Conservation (phyloP, 2,329 filamentous ascomycete genomes). For the Claviceps sp. region DNA sequence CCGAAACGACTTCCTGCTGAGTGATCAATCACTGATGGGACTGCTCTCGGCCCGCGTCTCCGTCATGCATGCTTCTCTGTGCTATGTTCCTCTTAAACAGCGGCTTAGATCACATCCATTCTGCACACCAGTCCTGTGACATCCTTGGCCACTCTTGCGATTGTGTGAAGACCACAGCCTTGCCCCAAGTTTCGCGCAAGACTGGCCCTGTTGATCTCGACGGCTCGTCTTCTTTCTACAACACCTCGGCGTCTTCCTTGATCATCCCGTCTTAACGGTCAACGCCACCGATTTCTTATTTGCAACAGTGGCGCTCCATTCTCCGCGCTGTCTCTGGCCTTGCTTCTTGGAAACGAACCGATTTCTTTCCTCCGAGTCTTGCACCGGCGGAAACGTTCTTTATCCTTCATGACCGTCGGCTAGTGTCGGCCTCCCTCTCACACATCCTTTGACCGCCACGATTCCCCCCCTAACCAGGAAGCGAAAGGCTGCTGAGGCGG, state of each 20-base stretch:
- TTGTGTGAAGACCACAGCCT: background rate
- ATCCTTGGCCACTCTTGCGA: background rate
- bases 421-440: background rate
- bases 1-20: too few relatives aligned
- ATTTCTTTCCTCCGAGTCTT: background rate
- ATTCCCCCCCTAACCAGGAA: conserved; percentile 48
- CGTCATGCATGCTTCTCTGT: background rate
- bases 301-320: too few relatives aligned
- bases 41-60: background rate
- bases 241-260: background rate
- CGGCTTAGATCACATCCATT: background rate
- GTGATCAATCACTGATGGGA: too few relatives aligned
- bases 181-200: background rate
- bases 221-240: background rate
- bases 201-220: background rate
- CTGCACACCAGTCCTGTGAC: conserved; percentile 1
- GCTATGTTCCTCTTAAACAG: background rate
- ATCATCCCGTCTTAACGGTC: too few relatives aligned
- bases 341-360: background rate
- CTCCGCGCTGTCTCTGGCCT: background rate
- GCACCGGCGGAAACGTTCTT: background rate
- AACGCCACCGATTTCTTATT: too few relatives aligned
- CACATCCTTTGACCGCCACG: conserved; percentile 24
- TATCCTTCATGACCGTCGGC: background rate
- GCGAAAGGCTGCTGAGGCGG: conserved; percentile 54